Evolutionary conservation across 1,139 yeast species (phyloP), one percentile per base, ranked within the genome.

Genomic region (Torulaspora globosa): DNA sequence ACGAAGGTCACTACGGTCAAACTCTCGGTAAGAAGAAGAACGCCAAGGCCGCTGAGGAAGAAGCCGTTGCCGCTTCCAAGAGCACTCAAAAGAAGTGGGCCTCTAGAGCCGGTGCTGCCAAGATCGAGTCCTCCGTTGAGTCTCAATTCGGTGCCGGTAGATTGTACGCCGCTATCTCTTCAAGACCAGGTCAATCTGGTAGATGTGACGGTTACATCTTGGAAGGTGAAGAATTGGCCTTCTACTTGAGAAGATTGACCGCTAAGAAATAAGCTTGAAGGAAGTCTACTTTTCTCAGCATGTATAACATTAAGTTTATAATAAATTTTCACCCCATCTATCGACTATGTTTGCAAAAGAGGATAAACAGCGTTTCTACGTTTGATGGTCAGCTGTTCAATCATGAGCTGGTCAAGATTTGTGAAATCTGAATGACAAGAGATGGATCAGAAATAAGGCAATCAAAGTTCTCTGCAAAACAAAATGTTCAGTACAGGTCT

Each of bases 121-220:
- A 82, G 78, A 79, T 89, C 68, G 97, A 90, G 78, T 73, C 79
- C 63, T 82, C 96, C 70, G 92, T 92, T 66, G 94, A 89, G 71
- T 71, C 90, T 68, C 98, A 92, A 81, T 92, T 92, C 84, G 83
- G 84, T 75, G 89, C 97, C 65, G 97, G 97, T 83, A 89, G 94
- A 80, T 84, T 92, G 70, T 92, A 92, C 81, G 98, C 98, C 75
- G 84, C 82, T 74, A 89, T 92, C 72, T 89, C 98, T 66, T 92
- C 98, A 54, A 90, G 99, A 84, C 99, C 99, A 75, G 99, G 99
- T 77, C 99, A 92, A 84, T 85, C 96, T 65, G 99, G 99, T 78
- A 94, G 99, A 82, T 84, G 92, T 79, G 98, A 94, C 75, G 99
- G 99, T 78, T 92, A 94, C 95, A 84, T 92, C 78, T 87, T 94